Base-by-base conservation (phyloP, 2,329 filamentous ascomycete genomes). In the Paraconiothyrium brasiliense region DNA sequence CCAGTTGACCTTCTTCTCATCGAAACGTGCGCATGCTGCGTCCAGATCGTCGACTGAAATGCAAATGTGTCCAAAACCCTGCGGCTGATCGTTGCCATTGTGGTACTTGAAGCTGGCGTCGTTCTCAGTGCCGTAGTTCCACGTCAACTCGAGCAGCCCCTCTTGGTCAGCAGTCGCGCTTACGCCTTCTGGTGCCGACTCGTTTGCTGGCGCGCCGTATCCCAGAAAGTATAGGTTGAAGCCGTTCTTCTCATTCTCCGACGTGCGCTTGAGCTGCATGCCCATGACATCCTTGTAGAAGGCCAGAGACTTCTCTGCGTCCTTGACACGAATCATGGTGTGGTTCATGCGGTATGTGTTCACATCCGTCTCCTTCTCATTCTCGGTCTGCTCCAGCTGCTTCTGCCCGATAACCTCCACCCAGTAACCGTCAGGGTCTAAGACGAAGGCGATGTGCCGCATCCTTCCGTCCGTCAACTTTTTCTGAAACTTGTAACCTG, bases 201-300 rank as follows among this genome's bases (percentile, higher is more conserved):
- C 82, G 8, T 86, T 80, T 1, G 76, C 75, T 11, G 77, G 71
- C 4, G 75, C 65, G 1, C 83, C 82, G 73, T 97, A 99, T 22
- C 90, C 93, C 44, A 98, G 84, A 84, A 98, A 98, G 81, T 97
- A 98, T 27, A 97, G 84, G 71, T 93, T 97, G 83, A 97, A 98
- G 24, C 87, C 87, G 20, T 87, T 89, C 34, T 87, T 86, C 24
- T 86, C 80, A 69, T 87, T 90, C 81, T 97, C 92, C 11, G 79
- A 81, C 2, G 89, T 94, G 62, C 92, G 88, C 72, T 94, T 82
- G 39, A 96, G 85, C 27, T 85, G 87, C 95, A 98, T 97, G 62
- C 95, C 95, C 80, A 98, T 85, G 32, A 92, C 85, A 7, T 97
- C 92, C 78, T 94, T 68, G 73, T 85, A 85, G 71, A 84, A 85